Evolutionary conservation across 2,329 filamentous ascomycete species (phyloP).

Genomic region (Pseudogymnoascus sp.): DNA sequence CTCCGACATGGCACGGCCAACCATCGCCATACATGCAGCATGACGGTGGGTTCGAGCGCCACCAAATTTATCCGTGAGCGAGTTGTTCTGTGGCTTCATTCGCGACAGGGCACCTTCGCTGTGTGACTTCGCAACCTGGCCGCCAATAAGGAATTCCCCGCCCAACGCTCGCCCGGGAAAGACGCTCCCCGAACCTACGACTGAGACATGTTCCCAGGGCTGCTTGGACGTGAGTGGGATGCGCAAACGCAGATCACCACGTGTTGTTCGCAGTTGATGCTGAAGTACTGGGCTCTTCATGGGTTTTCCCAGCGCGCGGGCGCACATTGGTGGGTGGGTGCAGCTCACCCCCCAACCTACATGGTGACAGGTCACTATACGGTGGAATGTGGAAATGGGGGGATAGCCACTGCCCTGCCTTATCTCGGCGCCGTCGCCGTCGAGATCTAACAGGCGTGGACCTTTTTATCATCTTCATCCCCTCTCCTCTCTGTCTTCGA

Average conservation of each 20-base stretch:
- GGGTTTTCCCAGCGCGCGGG: not conserved
- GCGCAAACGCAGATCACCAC: not conserved
- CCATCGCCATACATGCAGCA: not conserved
- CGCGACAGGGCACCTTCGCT: not conserved
- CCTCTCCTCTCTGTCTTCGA: not conserved
- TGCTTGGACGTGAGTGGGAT: not conserved
- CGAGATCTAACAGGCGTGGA: not conserved
- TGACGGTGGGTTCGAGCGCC: not conserved
- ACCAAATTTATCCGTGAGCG: not conserved
- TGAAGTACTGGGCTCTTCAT: not conserved
- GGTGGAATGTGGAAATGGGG: not conserved
- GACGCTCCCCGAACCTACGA: not conserved
- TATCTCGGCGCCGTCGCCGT: not conserved
- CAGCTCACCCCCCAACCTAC: not conserved
- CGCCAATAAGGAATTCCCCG: not conserved
- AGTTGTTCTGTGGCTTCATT: not conserved
- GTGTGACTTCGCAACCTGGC: not conserved
- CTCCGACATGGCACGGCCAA: not conserved
- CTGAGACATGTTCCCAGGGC: not conserved
- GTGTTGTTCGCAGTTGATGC: not conserved
- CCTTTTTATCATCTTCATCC: not conserved
- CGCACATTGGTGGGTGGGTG: not conserved
- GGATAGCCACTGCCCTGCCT: not conserved
- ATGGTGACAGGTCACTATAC: slow-evolving; percentile 3
- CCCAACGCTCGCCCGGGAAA: not conserved